phyloP scores from a whole-genome alignment of 2,329 filamentous ascomycete genomes.

The Alternaria sp. region DNA sequence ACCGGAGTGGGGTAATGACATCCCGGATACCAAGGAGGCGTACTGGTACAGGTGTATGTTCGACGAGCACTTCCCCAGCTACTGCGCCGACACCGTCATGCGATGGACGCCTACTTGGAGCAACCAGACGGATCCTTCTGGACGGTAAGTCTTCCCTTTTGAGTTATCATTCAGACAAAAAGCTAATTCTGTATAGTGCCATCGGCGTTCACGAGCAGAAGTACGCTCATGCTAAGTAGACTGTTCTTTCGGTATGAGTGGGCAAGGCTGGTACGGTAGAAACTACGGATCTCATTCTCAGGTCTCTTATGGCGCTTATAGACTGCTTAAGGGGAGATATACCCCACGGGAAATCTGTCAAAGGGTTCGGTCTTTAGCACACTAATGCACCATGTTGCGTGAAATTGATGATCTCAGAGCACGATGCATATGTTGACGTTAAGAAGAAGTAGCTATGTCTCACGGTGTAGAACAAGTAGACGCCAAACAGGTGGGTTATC shows the following conservation, averaged over 20 bases:
- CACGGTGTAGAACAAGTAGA: not conserved
- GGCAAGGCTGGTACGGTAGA: not conserved
- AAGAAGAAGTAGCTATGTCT: not conserved
- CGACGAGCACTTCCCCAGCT: conserved; percentile 94
- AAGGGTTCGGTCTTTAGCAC: conserved; percentile 1
- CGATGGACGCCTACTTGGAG: conserved; percentile 98
- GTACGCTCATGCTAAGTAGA: conserved; percentile 34
- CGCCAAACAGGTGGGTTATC: not conserved
- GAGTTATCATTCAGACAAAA: not conserved
- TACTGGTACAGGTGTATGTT: conserved; percentile 99
- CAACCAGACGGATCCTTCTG: conserved; percentile 92
- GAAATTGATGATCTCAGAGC: not conserved
- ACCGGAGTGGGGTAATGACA: conserved; percentile 90
- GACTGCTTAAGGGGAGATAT: conserved; percentile 7
- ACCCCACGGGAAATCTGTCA: conserved; percentile 2
- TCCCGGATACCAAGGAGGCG: conserved; percentile 96
- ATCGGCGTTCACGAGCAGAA: conserved; percentile 45
- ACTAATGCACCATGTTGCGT: not conserved
- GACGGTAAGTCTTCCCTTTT: conserved; percentile 65
- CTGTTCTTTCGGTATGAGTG: not conserved
- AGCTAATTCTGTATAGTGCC: conserved; percentile 32
- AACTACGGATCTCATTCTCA: not conserved
- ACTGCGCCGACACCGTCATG: conserved; percentile 91
- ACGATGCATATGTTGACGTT: not conserved
- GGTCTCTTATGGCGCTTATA: conserved; percentile 5